Evolutionary conservation across 176 grass and related monocot genomes (phyloP).

Genomic region (Ensete glaucum): DNA sequence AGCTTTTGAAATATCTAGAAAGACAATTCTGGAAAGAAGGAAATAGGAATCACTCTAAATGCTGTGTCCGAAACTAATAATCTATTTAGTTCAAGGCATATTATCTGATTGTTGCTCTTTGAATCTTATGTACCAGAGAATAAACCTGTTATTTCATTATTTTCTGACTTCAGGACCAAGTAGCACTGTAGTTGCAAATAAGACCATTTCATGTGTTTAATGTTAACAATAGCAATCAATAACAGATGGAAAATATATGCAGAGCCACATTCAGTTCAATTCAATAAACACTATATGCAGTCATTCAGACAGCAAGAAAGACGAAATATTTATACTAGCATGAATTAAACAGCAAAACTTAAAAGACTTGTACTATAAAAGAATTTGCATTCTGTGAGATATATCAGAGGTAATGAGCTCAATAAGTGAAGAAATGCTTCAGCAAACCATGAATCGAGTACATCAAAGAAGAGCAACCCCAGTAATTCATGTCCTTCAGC

Average conservation of each 20-base stretch:
- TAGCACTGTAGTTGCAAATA: too few species aligned
- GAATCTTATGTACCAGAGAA: too few species aligned
- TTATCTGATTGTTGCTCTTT: too few species aligned
- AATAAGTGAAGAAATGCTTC: slow-evolving; percentile 1
- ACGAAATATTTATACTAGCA: neutral
- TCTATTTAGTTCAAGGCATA: too few species aligned
- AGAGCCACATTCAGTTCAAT: neutral
- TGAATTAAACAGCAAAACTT: neutral
- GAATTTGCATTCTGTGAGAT: neutral
- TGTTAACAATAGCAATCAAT: neutral
- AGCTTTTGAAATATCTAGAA: too few species aligned
- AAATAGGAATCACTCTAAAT: too few species aligned
- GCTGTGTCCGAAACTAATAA: too few species aligned
- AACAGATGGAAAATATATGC: neutral
- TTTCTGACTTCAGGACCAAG: too few species aligned
- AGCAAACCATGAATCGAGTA: slow-evolving; percentile 63
- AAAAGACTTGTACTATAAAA: neutral
- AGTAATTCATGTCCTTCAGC: slow-evolving; percentile 65
- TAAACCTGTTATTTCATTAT: too few species aligned
- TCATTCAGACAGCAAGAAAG: neutral
- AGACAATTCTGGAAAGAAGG: too few species aligned
- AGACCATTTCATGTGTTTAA: too few species aligned
- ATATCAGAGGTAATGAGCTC: slow-evolving; percentile 1
- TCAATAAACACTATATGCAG: neutral
- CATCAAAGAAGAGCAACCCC: slow-evolving; percentile 54